Evolutionary conservation across 2,329 filamentous ascomycete species (phyloP), one percentile per base, ranked within the genome.

Genomic region (Zymoseptoria brevis): DNA sequence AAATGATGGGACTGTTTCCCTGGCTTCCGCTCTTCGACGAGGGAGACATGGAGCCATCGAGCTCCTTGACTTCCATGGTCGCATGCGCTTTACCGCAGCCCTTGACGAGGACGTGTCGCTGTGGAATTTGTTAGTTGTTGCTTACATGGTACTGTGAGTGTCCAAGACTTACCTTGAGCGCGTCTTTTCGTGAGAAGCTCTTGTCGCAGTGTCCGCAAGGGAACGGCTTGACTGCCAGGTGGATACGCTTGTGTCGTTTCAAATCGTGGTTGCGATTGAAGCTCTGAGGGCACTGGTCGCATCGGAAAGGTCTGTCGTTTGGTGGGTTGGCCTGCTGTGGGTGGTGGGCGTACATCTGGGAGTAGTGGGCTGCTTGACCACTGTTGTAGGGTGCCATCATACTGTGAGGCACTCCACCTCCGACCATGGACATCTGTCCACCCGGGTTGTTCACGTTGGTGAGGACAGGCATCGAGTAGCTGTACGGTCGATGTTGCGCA

Each of bases 211-310:
- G 87, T 6, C 80, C 84, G 73, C 94, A 99, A 0, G 92, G 92
- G 73, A 93, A 97, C 0, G 94, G 94, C 79, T 99, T 99, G 49
- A 97, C 90, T 0, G 91, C 89, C 59, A 97, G 76, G 74, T 99
- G 94, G 60, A 97, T 97, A 54, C 91, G 81, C 79, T 96, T 96
- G 74, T 99, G 94, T 55, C 94, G 83, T 76, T 99, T 99, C 67
- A 97, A 75, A 71, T 97, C 94, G 71, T 97, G 94, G 65, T 97
- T 97, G 4, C 94, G 82, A 74, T 96, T 97, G 77, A 99, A 99
- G 45, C 89, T 92, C 72, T 96, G 90, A 0, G 89, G 85, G 70
- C 94, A 99, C 71, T 89, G 83, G 67, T 97, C 91, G 72, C 94
- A 99, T 75, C 92, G 92, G 79, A 96, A 97, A 0, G 94, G 94